These are phyloP conservation scores for Raphidocelis subcapitata DNA, from an alignment of 139 green algal species.

Conservation along the genomic window DNA sequence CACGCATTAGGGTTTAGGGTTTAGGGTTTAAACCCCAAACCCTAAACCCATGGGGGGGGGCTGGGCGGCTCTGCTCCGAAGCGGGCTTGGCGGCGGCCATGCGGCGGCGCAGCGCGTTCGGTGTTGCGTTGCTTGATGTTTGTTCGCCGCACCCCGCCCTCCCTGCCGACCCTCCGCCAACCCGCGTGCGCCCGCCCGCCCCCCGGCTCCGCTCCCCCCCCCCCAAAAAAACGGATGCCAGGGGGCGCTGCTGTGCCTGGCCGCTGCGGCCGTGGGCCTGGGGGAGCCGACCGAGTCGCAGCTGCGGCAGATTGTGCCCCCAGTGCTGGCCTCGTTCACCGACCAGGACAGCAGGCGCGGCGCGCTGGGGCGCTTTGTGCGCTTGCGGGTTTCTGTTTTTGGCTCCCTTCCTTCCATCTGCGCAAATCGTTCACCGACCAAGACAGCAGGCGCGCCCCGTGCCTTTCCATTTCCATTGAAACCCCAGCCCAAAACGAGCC, in stretches of 20 bases:
- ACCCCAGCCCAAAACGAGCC: too few relatives aligned
- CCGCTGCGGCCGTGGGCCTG: constrained; percentile 88
- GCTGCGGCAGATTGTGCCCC: constrained; percentile 78
- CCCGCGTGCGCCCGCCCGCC: neutral
- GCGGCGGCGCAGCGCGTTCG: neutral
- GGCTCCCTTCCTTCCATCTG: too few relatives aligned
- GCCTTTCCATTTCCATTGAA: too few relatives aligned
- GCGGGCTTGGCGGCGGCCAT: neutral
- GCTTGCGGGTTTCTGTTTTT: too few relatives aligned
- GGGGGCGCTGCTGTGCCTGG: constrained; percentile 92
- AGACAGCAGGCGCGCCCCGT: too few relatives aligned
- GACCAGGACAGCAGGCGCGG: constrained; percentile 64
- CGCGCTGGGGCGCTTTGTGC: too few relatives aligned
- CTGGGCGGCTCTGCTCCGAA: neutral
- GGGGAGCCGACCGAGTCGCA: constrained; percentile 47
- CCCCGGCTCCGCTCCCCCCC: neutral
- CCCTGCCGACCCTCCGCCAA: neutral
- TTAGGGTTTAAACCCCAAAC: too few relatives aligned
- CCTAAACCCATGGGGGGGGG: too few relatives aligned
- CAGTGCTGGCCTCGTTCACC: constrained; percentile 82
- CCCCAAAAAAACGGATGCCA: too few relatives aligned
- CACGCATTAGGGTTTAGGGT: too few relatives aligned
- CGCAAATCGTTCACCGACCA: too few relatives aligned
- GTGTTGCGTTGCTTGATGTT: neutral
- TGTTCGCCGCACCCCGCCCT: too few relatives aligned